Percentiles rank a stretch among this genome's conserved stretches.
These are phyloP conservation scores for Salix brachista DNA, from an alignment of 345 rosid species.

Conservation along the genomic window DNA sequence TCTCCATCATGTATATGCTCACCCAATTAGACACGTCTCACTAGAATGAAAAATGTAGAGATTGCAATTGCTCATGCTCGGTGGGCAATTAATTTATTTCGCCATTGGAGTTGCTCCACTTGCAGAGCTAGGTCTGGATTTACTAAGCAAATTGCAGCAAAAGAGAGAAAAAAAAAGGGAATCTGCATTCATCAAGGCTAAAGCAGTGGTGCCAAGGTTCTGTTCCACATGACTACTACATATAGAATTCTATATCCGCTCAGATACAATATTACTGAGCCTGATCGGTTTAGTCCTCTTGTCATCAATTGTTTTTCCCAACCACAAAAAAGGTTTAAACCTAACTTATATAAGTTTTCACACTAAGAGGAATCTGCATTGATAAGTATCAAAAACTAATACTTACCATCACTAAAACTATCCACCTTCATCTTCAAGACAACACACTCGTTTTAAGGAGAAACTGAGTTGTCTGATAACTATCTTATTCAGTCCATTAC, in stretches of 20 bases:
- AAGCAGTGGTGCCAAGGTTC: background rate
- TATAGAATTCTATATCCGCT: background rate
- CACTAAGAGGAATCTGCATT: background rate
- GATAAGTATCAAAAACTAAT: background rate
- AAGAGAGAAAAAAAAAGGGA: background rate
- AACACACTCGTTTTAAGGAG: background rate
- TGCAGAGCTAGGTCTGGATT: conserved; percentile 25
- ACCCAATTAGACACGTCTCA: background rate
- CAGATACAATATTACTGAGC: background rate
- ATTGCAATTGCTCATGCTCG: conserved; percentile 9
- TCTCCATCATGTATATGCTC: background rate
- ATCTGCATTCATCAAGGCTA: background rate
- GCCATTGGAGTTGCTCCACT: conserved; percentile 26
- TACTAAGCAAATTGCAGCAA: conserved; percentile 9
- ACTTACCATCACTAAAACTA: background rate
- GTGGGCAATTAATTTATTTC: conserved; percentile 24
- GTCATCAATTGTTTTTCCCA: background rate
- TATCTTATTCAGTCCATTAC: background rate
- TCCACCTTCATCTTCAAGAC: background rate
- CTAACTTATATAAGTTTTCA: background rate
- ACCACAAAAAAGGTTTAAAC: background rate
- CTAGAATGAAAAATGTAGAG: background rate
- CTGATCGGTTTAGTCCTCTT: background rate
- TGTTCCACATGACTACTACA: background rate
- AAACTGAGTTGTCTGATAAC: background rate